Percentiles rank a stretch among this genome's conserved stretches.
phyloP scores from a whole-genome alignment of 2,329 filamentous ascomycete species.

The Fusarium mundagurra region DNA sequence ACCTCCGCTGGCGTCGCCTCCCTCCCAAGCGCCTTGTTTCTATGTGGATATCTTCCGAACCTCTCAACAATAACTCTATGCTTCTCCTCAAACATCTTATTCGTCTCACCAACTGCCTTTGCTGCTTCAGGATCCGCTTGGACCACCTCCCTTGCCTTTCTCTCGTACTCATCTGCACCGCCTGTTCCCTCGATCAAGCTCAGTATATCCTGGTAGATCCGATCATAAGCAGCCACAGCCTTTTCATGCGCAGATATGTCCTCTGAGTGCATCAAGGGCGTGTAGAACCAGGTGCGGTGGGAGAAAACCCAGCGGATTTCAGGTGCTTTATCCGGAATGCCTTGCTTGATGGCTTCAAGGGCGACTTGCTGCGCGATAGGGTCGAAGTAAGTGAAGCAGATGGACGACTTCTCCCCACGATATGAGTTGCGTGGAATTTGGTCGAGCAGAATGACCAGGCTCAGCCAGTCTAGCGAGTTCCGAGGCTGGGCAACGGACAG shows the following conservation, averaged over 20 bases:
- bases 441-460: conserved; percentile 67
- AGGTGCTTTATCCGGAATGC: conserved; percentile 42
- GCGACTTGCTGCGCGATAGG: conserved; percentile 60
- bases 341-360: conserved; percentile 46
- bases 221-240: conserved; percentile 45
- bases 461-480: conserved; percentile 53
- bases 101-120: conserved; percentile 33
- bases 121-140: conserved; percentile 41
- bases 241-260: conserved; percentile 55
- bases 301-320: conserved; percentile 48
- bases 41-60: conserved; percentile 69
- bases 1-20: conserved; percentile 59
- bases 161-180: conserved; percentile 38
- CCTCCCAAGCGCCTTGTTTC: conserved; percentile 62
- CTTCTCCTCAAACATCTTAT: conserved; percentile 51
- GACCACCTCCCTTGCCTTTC: conserved; percentile 42
- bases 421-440: conserved; percentile 71
- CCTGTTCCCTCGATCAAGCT: conserved; percentile 42
- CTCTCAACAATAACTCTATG: conserved; percentile 61
- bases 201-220: conserved; percentile 48
- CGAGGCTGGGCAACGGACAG: conserved; percentile 41
- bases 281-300: conserved; percentile 65
- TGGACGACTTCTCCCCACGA: conserved; percentile 56
- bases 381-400: conserved; percentile 66
- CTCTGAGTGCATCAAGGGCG: conserved; percentile 70